Evolutionary conservation across 2,329 filamentous ascomycete genomes (phyloP).

Genomic region (Diaporthe capsici): DNA sequence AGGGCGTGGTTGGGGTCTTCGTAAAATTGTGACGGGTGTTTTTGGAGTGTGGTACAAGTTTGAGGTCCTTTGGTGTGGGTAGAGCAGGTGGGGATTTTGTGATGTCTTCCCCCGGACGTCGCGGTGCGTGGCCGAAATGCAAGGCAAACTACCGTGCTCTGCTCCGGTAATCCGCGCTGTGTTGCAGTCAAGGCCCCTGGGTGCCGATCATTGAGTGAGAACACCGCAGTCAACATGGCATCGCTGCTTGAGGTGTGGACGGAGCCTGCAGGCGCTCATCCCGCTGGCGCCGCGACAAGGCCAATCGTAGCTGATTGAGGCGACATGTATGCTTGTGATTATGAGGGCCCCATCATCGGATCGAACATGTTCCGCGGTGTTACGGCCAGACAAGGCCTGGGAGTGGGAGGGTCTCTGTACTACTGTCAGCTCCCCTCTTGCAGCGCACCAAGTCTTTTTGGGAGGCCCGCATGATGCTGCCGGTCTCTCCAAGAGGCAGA

Average conservation of each 20-base stretch:
- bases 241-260: conserved; percentile 14
- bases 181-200: background rate
- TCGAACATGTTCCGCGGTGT: conserved; percentile 3
- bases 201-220: conserved; percentile 12
- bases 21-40: background rate
- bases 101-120: background rate
- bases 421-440: conserved; percentile 26
- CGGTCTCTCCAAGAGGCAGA: conserved; percentile 5
- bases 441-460: conserved; percentile 27
- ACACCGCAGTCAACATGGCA: background rate
- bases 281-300: conserved; percentile 19
- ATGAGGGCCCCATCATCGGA: conserved; percentile 8
- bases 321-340: background rate
- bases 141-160: conserved; percentile 10
- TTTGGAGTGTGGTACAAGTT: background rate
- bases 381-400: background rate
- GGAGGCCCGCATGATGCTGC: conserved; percentile 28
- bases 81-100: conserved; percentile 1
- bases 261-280: conserved; percentile 16
- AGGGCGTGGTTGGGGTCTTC: background rate
- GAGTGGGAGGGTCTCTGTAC: background rate
- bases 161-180: background rate
- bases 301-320: background rate
- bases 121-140: conserved; percentile 23
- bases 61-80: conserved; percentile 23